Base-by-base conservation (phyloP, 352 stramenopile genomes). In the Elongisporangium prolatum region DNA sequence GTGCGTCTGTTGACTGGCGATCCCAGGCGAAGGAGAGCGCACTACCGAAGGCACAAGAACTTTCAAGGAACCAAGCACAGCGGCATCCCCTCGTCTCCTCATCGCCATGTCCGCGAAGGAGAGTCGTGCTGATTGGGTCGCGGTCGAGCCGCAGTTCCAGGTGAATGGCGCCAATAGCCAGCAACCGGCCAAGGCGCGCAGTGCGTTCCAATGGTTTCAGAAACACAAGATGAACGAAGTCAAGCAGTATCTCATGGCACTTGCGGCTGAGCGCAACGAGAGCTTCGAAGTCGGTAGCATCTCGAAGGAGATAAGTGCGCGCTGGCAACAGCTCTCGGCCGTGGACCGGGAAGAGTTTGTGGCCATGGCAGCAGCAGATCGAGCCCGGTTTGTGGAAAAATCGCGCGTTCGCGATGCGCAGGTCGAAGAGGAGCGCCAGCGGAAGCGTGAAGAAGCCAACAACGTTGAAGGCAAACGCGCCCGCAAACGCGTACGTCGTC, bases 121-220 rank as follows among this genome's bases (percentile, higher is more conserved):
- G 67, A 89, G 69, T 58, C 83, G 83, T 62, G 61, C 64, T 22
- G 80, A 90, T 63, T 92, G 83, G 83, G 83, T 92, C 55, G 83
- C 83, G 3, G 83, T 92, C 18, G 83, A 89, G 54, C 76, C 83
- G 57, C 78, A 92, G 68, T 90, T 92, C 63, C 83, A 92, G 71
- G 56, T 70, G 16, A 44, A 59, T 21, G 65, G 69, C 24, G 25
- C 50, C 22, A 54, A 60, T 28, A 57, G 57, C 14, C 64, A 67
- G 49, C 82, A 88, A 69, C 71, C 71, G 0, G 64, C 70, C n/a
- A 89, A 90, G 67, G 63, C 85, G 50, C 89, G 90, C 67, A 80
- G 61, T 47, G 83, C 85, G 51, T 95, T 90, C 67, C 67, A 80
- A 63, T 84, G 86, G 37, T 93, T 90, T 65, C 82, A 91, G 61